Evolutionary conservation across 1,284 basidiomycete species (phyloP).

Genomic region (Termitomyces sp.): DNA sequence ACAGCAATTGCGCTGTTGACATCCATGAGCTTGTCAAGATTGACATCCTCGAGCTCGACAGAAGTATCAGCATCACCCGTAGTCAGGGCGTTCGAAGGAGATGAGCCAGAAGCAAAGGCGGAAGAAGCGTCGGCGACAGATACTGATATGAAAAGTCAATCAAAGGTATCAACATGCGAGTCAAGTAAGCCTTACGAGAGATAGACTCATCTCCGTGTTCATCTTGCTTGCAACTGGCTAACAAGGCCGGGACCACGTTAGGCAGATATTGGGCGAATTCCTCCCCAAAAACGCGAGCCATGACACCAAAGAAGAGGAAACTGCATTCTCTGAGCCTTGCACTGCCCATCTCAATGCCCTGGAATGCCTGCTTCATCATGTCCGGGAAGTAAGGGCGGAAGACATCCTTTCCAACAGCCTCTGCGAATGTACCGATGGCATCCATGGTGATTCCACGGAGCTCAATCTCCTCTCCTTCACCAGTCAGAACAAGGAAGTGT

Average conservation of each 20-base stretch:
- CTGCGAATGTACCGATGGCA: slow-evolving; percentile 96
- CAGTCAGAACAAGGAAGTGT: slow-evolving; percentile 79
- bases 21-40: slow-evolving; percentile 81
- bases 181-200: slow-evolving; percentile 31
- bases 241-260: slow-evolving; percentile 82
- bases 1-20: slow-evolving; percentile 97
- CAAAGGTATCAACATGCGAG: background rate
- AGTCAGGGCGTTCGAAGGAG: slow-evolving; percentile 63
- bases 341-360: slow-evolving; percentile 83
- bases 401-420: slow-evolving; percentile 90
- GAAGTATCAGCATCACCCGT: slow-evolving; percentile 51
- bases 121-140: slow-evolving; percentile 46
- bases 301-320: slow-evolving; percentile 98
- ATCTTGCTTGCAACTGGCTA: slow-evolving; percentile 82
- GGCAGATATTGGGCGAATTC: slow-evolving; percentile 90
- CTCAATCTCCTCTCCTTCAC: slow-evolving; percentile 87
- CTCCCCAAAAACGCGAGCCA: slow-evolving; percentile 93
- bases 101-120: slow-evolving; percentile 69
- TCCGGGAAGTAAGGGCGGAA: slow-evolving; percentile 96
- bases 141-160: slow-evolving; percentile 28
- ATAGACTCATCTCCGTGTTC: slow-evolving; percentile 70
- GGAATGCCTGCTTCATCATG: slow-evolving; percentile 95
- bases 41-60: slow-evolving; percentile 80
- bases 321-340: slow-evolving; percentile 92
- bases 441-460: slow-evolving; percentile 98